Evolutionary conservation across 75 land plant genomes (phyloP).

Genomic region (Sequoiadendron giganteum): DNA sequence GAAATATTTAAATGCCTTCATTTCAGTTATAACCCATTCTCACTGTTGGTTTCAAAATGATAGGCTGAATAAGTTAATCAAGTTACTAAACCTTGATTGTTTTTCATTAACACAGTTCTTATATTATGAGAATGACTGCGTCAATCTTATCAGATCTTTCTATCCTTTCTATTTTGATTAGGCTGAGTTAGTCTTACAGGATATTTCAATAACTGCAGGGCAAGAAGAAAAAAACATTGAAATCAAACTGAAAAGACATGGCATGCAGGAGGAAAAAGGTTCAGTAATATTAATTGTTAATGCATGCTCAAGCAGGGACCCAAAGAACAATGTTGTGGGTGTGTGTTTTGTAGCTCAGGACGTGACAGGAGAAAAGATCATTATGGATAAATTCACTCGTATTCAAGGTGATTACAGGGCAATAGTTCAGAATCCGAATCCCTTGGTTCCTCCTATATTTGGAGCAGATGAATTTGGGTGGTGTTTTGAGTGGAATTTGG

Average conservation of each 20-base stretch:
- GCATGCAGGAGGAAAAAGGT: conserved; percentile 47
- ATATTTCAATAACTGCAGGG: conserved; percentile 34
- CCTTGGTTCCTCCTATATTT: conserved; percentile 84
- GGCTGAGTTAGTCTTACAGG: not conserved
- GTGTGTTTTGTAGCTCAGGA: conserved; percentile 89
- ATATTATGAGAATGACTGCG: not conserved
- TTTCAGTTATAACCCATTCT: not conserved
- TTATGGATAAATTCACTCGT: conserved; percentile 68
- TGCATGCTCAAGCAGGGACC: conserved; percentile 82
- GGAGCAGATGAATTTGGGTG: conserved; percentile 67
- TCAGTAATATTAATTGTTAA: conserved; percentile 70
- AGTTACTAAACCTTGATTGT: not conserved
- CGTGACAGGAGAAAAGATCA: conserved; percentile 65
- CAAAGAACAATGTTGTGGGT: conserved; percentile 67
- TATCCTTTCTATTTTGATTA: not conserved
- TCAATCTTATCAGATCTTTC: not conserved
- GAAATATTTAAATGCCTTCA: not conserved
- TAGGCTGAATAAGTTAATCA: not conserved
- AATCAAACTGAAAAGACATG: conserved; percentile 66
- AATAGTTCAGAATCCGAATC: conserved; percentile 64
- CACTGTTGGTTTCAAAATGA: not conserved
- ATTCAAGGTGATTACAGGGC: conserved; percentile 78
- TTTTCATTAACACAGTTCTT: not conserved
- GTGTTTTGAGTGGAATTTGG: conserved; percentile 80
- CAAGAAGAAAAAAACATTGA: conserved; percentile 79